Conservation (phyloP, 2,329 filamentous ascomycete genomes). For the Pseudopithomyces chartarum region DNA sequence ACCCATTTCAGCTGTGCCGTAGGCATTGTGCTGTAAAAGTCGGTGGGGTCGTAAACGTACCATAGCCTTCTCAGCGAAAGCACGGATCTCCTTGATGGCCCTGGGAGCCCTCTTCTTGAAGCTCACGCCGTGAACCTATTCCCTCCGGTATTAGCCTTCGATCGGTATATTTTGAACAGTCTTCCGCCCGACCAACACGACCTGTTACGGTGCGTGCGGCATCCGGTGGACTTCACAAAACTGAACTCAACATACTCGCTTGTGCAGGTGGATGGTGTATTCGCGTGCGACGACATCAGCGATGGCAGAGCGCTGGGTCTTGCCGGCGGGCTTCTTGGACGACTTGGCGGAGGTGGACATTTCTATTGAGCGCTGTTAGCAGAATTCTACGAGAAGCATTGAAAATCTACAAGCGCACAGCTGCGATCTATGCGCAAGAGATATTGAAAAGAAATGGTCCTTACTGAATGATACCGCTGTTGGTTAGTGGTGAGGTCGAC, state of each 20-base stretch:
- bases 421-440: background rate
- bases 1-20: background rate
- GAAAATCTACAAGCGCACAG: background rate
- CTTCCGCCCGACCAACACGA: slow-evolving; percentile 62
- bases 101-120: slow-evolving; percentile 99
- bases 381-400: background rate
- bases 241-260: slow-evolving; percentile 83
- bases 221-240: slow-evolving; percentile 73
- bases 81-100: slow-evolving; percentile 99
- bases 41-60: slow-evolving; percentile 63
- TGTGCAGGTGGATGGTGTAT: slow-evolving; percentile 99
- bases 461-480: slow-evolving; percentile 24
- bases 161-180: slow-evolving; percentile 53
- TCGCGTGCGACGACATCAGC: slow-evolving; percentile 98
- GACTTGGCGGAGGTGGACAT: slow-evolving; percentile 50
- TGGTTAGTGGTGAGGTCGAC: slow-evolving; percentile 18
- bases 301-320: slow-evolving; percentile 86
- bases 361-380: slow-evolving; percentile 31
- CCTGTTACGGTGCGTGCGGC: slow-evolving; percentile 45
- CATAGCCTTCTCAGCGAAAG: slow-evolving; percentile 92
- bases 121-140: slow-evolving; percentile 89
- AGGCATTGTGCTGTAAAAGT: background rate
- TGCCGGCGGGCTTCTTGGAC: slow-evolving; percentile 67
- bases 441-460: background rate
- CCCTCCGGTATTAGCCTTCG: slow-evolving; percentile 50